Percentiles rank a stretch among this genome's conserved stretches.
Conservation (phyloP, 2,329 filamentous ascomycete genomes). For the Paecilomyces sp. region DNA sequence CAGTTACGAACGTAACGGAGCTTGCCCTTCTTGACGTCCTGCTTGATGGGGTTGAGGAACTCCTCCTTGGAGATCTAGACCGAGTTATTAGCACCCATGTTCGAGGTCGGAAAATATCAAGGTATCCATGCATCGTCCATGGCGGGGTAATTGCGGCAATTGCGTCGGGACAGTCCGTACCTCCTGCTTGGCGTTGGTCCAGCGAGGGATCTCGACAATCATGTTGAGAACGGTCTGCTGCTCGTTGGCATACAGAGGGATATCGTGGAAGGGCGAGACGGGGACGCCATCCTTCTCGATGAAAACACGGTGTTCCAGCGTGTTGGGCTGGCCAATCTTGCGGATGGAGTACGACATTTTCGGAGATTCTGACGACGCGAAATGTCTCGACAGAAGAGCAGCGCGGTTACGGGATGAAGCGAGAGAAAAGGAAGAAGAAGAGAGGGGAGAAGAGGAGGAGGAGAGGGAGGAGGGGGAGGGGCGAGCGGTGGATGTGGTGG, state of each 20-base stretch:
- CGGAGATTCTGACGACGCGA: slow-evolving; percentile 31
- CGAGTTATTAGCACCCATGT: not conserved
- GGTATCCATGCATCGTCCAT: not conserved
- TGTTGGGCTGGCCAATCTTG: slow-evolving; percentile 86
- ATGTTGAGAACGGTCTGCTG: slow-evolving; percentile 97
- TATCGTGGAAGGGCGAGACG: slow-evolving; percentile 95
- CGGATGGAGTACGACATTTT: slow-evolving; percentile 61
- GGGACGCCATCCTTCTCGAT: slow-evolving; percentile 95
- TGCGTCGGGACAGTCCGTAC: slow-evolving; percentile 45
- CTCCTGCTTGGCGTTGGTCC: slow-evolving; percentile 99
- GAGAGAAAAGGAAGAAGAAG: slow-evolving; percentile 10
- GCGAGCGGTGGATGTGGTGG: slow-evolving; percentile 22
- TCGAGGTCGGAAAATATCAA: not conserved
- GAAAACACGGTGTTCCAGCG: slow-evolving; percentile 94
- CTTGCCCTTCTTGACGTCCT: slow-evolving; percentile 99
- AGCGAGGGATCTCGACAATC: slow-evolving; percentile 98
- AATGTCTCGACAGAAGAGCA: slow-evolving; percentile 41
- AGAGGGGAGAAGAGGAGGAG: slow-evolving; percentile 19
- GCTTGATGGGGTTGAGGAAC: slow-evolving; percentile 97
- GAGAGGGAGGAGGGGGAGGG: slow-evolving; percentile 14
- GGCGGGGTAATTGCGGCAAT: not conserved
- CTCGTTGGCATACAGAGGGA: slow-evolving; percentile 94
- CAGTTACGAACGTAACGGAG: slow-evolving; percentile 99
- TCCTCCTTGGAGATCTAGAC: slow-evolving; percentile 97
- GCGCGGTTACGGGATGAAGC: slow-evolving; percentile 25